Base-by-base conservation (phyloP, 345 rosid species). In the Kandelia obovata region DNA sequence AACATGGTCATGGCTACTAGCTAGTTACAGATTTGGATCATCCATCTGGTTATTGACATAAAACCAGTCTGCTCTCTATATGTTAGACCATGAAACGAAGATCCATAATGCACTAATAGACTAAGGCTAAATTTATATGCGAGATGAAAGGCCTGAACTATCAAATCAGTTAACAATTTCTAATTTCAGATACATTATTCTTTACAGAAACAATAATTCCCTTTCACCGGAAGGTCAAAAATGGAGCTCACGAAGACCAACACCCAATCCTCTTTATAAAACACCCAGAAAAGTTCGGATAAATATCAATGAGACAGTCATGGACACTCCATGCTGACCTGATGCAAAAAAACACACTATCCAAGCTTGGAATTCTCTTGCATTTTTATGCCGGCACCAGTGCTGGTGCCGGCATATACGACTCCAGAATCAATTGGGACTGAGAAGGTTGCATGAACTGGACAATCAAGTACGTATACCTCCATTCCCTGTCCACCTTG, bases 401-500 rank as follows among this genome's bases (percentile, higher is more conserved):
- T 26, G 78, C 74, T 35, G 68, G 78, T 26, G 92, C 80, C 0
- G 99, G 98, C 79, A 94, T 71, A 64, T 92, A 95, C 4, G 99
- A 95, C 83, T 92, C 99, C 68, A 92, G 77, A 77, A 90, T 88
- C 76, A 95, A 61, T 71, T 84, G 89, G 35, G 87, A 78, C 60
- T 76, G 87, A 27, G 90, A 82, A 52, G 98, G 98, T 53, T 91
- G 80, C 70, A 57, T 59, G 68, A 92, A 78, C 79, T 92, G 91
- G 19, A 95, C 99, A 62, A 92, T 82, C 80, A 95, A 79, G 78
- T 87, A 90, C 0, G 92, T 88, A 68, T 85, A 95, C 73, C 85
- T 95, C 99, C 96, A 95, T 57, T 95, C 83, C 78, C 85, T 86
- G 71, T 89, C 96, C 53, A 62, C 79, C 73, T 87, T 87, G 84